Percentiles rank a stretch among this genome's conserved stretches.
Evolutionary conservation across 192 early-diverging fungal genomes (phyloP).

Genomic region (Backusella australiensis): DNA sequence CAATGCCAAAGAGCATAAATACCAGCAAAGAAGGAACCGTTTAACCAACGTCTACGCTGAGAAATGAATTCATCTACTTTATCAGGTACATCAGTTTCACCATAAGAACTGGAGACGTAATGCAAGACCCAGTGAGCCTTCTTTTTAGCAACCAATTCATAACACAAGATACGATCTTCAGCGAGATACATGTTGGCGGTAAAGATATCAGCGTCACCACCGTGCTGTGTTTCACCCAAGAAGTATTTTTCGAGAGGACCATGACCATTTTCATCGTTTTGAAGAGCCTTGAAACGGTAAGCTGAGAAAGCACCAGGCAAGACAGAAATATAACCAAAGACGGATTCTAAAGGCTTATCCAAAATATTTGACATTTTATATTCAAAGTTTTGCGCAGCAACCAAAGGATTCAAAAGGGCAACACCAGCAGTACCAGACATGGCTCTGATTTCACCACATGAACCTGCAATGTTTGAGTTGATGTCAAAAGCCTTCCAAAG

Average conservation of each 20-base stretch:
- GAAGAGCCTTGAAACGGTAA: conserved; percentile 71
- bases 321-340: conserved; percentile 84
- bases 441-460: conserved; percentile 83
- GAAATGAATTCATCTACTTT: conserved; percentile 64
- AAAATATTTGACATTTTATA: conserved; percentile 78
- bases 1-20: conserved; percentile 67
- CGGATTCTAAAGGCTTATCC: conserved; percentile 77
- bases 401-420: conserved; percentile 65
- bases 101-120: conserved; percentile 70
- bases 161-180: conserved; percentile 78
- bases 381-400: conserved; percentile 83
- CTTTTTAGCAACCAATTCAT: conserved; percentile 76
- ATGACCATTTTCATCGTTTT: conserved; percentile 50
- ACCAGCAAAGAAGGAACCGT: conserved; percentile 79
- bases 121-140: conserved; percentile 63
- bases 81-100: conserved; percentile 80
- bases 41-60: conserved; percentile 81
- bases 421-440: conserved; percentile 50
- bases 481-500: conserved; percentile 83
- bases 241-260: conserved; percentile 74
- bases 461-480: conserved; percentile 71
- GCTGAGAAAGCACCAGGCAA: conserved; percentile 83
- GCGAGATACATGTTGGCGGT: conserved; percentile 67
- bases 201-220: conserved; percentile 60
- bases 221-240: conserved; percentile 68